Evolutionary conservation across 805 yeast genomes (phyloP), one percentile per base, ranked within the genome.

Genomic region (Kregervanrija fluxuum): DNA sequence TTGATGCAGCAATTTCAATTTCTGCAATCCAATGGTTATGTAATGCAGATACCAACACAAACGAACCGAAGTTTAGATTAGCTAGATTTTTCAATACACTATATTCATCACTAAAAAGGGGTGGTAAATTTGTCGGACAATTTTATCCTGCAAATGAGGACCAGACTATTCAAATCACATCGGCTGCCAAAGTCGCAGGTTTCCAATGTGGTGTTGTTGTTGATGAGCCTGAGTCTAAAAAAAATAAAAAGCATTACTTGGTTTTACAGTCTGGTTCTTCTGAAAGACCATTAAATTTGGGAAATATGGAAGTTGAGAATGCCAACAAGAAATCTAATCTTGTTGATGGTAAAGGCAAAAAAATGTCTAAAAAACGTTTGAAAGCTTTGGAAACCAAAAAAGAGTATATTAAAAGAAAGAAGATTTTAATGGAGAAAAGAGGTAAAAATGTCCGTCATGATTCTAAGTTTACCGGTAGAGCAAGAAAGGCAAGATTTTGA

Each of bases 21-120:
- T 84, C 95, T 33, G 99, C 95, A 11, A 89, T 93, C 42, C 99
- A 93, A 64, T 93, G 99, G 99, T 75, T 93, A 36, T 90, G 97
- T 69, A 93, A 93, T 62, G 98, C 98, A 2, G 99, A 93, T 62
- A 74, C 87, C 5, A 65, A 87, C 3, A 71, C 73, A 35, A 82
- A 80, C 43, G 95, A 90, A 58, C 99, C 99, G 16, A 82, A 83
- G 59, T 75, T 74, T 56, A 78, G 99, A 63, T 66, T 88, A 44
- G 69, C 82, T 65, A 69, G 85, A 39, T 93, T 93, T 58, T 93
- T 93, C 73, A 85, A 85, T 63, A 82, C 96, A 0, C 69, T 93
- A 42, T 93, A 86, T 64, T 88, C 96, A 0, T 71, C 88, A 33
- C 71, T 93, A 64, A 83, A 78, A 59, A 77, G 95, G 60, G 99